Base-by-base conservation (phyloP, 768 basidiomycete genomes). In the Fomitopsis serialis region DNA sequence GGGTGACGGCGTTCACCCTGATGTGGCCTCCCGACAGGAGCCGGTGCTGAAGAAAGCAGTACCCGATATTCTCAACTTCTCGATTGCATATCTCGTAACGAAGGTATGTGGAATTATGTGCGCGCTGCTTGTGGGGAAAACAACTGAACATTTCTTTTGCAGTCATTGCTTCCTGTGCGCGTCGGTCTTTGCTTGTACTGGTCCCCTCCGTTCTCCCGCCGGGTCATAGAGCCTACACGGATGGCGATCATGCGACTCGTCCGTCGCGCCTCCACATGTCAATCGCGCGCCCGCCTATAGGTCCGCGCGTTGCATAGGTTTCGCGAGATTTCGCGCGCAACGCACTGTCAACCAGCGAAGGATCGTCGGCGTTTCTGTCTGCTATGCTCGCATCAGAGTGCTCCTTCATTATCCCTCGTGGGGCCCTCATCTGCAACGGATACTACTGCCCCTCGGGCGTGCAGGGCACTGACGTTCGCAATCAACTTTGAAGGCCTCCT, bases 61-160 rank as follows among this genome's bases (percentile, higher is more conserved):
- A 10, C 85, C 85, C 15, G 88, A 92, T 62, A 80, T 92, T 6
- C 85, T 89, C 3, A 92, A 93, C 64, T 89, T 83, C 2, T 79
- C 92, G 9, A 72, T 91, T 45, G 92, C 92, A 2, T 96, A 94
- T 65, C 84, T 80, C 1, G 72, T 80, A 17, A 87, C 85, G 47
- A 93, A 93, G 78, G 92, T 87, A 61, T 34, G 72, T 53, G 34
- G 29, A 13, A 35, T 15, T 29, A 17, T 8, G 45, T 55, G 8
- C 50, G 25, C 37, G 40, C 24, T n/a, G 3, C 24, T 35, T 50
- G 7, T 17, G 42, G 45, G 32, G 37, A 12, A n/a, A n/a, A n/a
- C n/a, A n/a, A 17, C 29, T 24, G 3, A 32, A 24, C 15, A 9
- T 54, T 48, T 11, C 6, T 25, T 22, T 9, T 45, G 5, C 19